Evolutionary conservation across 2,329 filamentous ascomycete genomes (phyloP), one percentile per base, ranked within the genome.

Genomic region (Berkeleyomyces basicola): DNA sequence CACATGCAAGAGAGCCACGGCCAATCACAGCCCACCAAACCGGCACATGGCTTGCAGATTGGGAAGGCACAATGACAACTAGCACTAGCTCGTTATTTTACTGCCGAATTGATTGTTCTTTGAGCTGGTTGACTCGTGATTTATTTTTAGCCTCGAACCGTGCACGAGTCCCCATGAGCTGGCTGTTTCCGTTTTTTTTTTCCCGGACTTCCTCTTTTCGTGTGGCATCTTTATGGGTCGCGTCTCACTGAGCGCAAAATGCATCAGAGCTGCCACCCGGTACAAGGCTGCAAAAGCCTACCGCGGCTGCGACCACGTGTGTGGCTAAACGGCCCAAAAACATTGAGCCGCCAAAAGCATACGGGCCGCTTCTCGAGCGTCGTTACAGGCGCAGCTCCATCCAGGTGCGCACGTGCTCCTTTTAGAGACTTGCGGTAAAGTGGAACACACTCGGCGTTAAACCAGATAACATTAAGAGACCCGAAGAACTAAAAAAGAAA

Each of bases 41-140:
- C 37, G 43, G 39, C 59, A 61, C 60, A 61, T 61, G 60, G 36
- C 49, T 51, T 61, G 43, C 59, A 47, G 46, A 61, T 59, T 59
- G 44, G 58, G 58, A 59, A 59, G 40, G 33, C 11, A 11, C 49
- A 33, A 53, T 53, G 36, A n/a, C n/a, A 37, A 9, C 6, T 6
- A 36, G 9, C 14, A 46, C 16, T 46, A 11, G n/a, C 9, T 23
- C 4, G n/a, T 51, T 53, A 55, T 37, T 37, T 10, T 37, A 3
- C 11, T 11, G 36, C 39, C 37, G 7, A 55, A n/a, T 55, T 55
- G 16, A 55, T 14, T 59, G 36, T 46, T 59, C 33, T 47, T 36
- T 59, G 14, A 31, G 23, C 23, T 23, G 23, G 23, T 16, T 46
- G 58, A 46, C n/a, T 46, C n/a, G 47, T 40, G 16, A 57, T 57